Conservation (phyloP, 192 early-diverging fungal species). For the Chytriomyces hyalinus region DNA sequence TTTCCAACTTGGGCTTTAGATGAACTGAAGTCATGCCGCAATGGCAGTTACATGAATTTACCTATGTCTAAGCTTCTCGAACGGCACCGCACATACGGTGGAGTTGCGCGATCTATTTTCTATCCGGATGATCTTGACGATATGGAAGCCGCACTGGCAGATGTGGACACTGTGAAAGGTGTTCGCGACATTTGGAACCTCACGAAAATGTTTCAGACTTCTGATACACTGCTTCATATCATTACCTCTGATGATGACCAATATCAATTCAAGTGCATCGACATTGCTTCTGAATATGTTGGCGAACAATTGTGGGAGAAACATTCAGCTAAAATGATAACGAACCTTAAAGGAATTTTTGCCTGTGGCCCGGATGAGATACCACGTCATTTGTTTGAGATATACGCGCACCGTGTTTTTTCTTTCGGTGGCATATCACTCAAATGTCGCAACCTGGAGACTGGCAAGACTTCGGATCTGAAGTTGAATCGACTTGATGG, state of each 20-base stretch:
- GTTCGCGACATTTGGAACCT: constrained; percentile 26
- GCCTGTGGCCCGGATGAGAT: constrained; percentile 27
- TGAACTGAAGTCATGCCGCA: constrained; percentile 31
- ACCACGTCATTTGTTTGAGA: constrained; percentile 40
- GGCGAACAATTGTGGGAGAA: constrained; percentile 35
- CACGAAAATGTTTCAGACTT: constrained; percentile 26
- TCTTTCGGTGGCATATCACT: constrained; percentile 33
- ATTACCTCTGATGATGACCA: constrained; percentile 11
- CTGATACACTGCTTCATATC: constrained; percentile 31
- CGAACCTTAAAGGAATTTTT: constrained; percentile 39
- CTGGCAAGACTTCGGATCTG: constrained; percentile 15
- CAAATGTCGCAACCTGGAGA: constrained; percentile 35
- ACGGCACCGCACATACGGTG: constrained; percentile 35
- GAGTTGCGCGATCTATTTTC: constrained; percentile 40
- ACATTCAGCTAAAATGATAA: constrained; percentile 39
- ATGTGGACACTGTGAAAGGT: constrained; percentile 25
- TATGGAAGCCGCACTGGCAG: constrained; percentile 23
- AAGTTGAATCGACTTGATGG: constrained; percentile 28
- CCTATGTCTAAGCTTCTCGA: constrained; percentile 17
- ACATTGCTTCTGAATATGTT: constrained; percentile 41
- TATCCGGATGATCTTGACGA: neutral
- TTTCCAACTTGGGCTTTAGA: constrained; percentile 34
- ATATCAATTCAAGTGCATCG: constrained; percentile 27
- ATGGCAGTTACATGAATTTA: constrained; percentile 29
- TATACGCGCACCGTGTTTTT: constrained; percentile 37